These are phyloP conservation scores for Akanthomyces lecanii DNA, from an alignment of 2,329 filamentous ascomycete species.

Conservation along the genomic window DNA sequence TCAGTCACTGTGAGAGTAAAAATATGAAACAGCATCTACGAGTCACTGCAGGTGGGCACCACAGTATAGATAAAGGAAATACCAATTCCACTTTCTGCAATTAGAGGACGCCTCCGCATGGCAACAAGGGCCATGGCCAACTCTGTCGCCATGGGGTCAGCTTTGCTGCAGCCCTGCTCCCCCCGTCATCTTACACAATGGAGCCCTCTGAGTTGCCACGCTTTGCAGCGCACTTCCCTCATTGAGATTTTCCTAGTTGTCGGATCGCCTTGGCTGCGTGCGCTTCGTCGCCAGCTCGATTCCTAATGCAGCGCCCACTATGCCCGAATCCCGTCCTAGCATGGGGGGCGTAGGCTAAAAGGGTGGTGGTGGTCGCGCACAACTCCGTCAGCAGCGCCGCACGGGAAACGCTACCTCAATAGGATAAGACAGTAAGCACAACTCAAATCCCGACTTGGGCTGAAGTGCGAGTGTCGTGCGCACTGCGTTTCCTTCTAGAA, in stretches of 20 bases:
- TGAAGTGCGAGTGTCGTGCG: background rate
- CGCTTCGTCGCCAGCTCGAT: background rate
- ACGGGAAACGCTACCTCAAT: slow-evolving; percentile 14
- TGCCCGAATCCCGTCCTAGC: slow-evolving; percentile 2
- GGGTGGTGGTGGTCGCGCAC: background rate
- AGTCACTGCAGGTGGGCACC: slow-evolving; percentile 3
- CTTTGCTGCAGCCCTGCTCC: background rate
- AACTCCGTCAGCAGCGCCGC: slow-evolving; percentile 4
- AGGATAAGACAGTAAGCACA: slow-evolving; percentile 16
- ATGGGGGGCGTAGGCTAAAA: background rate
- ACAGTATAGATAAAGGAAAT: slow-evolving; percentile 11
- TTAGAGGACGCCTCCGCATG: slow-evolving; percentile 1
- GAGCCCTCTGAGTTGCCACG: background rate
- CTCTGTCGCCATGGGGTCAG: background rate
- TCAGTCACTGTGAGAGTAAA: background rate
- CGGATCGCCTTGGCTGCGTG: background rate
- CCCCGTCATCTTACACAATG: slow-evolving; percentile 14
- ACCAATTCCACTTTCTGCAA: background rate
- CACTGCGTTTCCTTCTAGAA: background rate
- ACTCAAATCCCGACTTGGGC: slow-evolving; percentile 5
- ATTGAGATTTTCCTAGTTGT: background rate
- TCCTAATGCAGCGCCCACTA: background rate
- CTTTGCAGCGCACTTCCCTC: background rate
- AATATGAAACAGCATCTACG: slow-evolving; percentile 1
- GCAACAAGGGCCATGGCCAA: background rate